Percentiles rank a stretch among this genome's conserved stretches.
Conservation (phyloP, 148 eudicot genomes). For the Rheum nobile region DNA sequence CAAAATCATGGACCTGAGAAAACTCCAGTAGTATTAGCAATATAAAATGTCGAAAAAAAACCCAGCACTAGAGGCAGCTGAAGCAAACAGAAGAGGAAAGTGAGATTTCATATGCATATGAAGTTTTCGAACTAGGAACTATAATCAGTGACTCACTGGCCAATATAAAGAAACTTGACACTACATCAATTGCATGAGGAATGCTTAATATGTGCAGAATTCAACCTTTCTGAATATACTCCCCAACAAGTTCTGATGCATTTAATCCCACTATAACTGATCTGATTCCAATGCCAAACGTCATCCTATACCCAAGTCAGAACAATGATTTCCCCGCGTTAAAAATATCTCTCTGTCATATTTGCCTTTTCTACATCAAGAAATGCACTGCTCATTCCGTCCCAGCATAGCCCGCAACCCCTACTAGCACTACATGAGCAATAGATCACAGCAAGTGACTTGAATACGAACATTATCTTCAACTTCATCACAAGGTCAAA, state of each 20-base stretch:
- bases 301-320: background rate
- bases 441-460: background rate
- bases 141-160: background rate
- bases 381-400: background rate
- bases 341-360: background rate
- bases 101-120: background rate
- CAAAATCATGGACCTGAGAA: slow-evolving; percentile 94
- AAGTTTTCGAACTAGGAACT: background rate
- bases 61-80: background rate
- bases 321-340: background rate
- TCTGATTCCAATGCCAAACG: background rate
- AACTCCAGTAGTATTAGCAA: slow-evolving; percentile 5
- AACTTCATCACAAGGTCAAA: background rate
- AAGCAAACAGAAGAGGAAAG: background rate
- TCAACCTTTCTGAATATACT: background rate
- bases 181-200: background rate
- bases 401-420: background rate
- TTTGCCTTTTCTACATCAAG: background rate
- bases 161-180: background rate
- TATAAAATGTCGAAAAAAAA: background rate
- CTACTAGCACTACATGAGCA: background rate
- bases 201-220: background rate
- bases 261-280: background rate
- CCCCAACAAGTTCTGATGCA: background rate
- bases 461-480: background rate